Conservation (phyloP, 1,284 basidiomycete genomes). For the Moniliella sp. region DNA sequence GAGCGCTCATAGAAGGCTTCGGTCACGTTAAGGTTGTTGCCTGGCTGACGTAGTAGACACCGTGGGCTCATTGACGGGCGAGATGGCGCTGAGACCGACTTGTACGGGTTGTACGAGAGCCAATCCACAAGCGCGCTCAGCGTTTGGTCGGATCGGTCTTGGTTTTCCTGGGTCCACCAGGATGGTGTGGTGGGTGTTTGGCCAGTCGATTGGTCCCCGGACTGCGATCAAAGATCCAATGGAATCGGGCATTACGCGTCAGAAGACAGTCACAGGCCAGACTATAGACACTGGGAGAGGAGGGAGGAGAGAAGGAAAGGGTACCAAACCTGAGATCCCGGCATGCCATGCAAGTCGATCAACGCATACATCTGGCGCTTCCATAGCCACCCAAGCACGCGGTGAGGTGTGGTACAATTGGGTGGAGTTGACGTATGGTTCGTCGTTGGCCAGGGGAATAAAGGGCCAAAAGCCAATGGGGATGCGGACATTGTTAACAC, state of each 20-base stretch:
- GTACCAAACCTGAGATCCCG: constrained; percentile 36
- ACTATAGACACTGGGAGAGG: too few species aligned
- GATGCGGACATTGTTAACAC: constrained; percentile 34
- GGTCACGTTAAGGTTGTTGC: constrained; percentile 6
- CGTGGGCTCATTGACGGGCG: constrained; percentile 24
- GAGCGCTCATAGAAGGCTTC: constrained; percentile 11
- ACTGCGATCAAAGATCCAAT: too few species aligned
- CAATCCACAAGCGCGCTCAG: too few species aligned
- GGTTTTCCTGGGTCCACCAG: constrained; percentile 17
- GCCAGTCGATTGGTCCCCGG: too few species aligned
- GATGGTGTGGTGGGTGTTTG: too few species aligned
- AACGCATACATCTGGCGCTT: constrained; percentile 34
- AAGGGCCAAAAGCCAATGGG: constrained; percentile 35
- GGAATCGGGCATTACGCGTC: too few species aligned
- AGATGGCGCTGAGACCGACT: constrained; percentile 12
- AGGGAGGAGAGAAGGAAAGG: too few species aligned
- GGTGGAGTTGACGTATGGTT: constrained; percentile 15
- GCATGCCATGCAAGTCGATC: constrained; percentile 36
- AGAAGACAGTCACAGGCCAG: too few species aligned
- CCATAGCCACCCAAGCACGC: constrained; percentile 28
- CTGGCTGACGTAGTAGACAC: constrained; percentile 4
- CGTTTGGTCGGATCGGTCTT: constrained; percentile 14
- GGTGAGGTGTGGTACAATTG: constrained; percentile 17
- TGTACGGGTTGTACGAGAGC: constrained; percentile 1
- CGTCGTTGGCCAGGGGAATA: constrained; percentile 11